These are phyloP conservation scores for Debaryomyces sp. DNA, from an alignment of 1,139 yeast species.

Conservation along the genomic window DNA sequence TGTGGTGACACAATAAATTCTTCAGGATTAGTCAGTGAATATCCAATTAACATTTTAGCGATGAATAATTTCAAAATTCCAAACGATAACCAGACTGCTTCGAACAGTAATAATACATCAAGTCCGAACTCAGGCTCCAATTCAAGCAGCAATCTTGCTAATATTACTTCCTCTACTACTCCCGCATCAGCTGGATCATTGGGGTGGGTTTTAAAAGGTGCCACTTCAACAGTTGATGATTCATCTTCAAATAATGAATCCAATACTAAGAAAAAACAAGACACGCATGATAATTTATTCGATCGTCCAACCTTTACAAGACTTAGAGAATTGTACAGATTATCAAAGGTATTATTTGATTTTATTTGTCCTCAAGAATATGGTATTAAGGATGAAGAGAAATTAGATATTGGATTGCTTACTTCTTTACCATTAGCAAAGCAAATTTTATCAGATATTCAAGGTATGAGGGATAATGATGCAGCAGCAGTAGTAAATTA, in stretches of 20 bases:
- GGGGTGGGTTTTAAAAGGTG: constrained; percentile 73
- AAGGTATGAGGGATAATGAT: constrained; percentile 75
- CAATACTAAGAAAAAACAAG: constrained; percentile 21
- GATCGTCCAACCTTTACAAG: constrained; percentile 80
- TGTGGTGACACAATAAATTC: constrained; percentile 60
- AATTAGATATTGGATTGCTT: constrained; percentile 90
- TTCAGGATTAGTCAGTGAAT: constrained; percentile 68
- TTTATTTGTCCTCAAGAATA: constrained; percentile 98
- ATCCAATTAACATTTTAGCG: constrained; percentile 78
- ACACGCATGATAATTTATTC: constrained; percentile 58
- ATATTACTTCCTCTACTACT: constrained; percentile 25
- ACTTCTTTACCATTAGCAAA: constrained; percentile 94
- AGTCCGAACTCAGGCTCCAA: constrained; percentile 19
- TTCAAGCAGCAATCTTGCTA: constrained; percentile 34
- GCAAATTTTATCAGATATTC: constrained; percentile 80
- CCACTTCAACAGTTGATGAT: constrained; percentile 29
- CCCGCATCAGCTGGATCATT: constrained; percentile 64
- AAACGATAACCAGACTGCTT: constrained; percentile 19
- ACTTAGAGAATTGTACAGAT: constrained; percentile 82
- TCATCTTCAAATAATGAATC: constrained; percentile 25
- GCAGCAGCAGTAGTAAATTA: constrained; percentile 85
- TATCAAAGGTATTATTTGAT: constrained; percentile 93
- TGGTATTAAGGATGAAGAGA: constrained; percentile 95
- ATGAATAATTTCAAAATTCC: constrained; percentile 74
- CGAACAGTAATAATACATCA: constrained; percentile 10